These are phyloP conservation scores for Cryptococcus sp. DNA, from an alignment of 1,284 basidiomycete genomes.

Conservation along the genomic window DNA sequence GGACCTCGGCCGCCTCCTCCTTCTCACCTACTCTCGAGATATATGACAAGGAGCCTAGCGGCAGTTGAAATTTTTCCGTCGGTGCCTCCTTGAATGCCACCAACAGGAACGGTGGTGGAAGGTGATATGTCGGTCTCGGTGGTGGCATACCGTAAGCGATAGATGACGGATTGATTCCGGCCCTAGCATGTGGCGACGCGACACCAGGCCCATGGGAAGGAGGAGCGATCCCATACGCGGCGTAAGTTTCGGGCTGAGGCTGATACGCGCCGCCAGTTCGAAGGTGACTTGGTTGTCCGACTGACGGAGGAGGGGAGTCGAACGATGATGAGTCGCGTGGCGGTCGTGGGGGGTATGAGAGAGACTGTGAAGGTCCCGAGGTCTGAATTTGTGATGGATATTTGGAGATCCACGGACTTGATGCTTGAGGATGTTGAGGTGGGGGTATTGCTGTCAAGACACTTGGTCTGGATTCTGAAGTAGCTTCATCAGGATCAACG, in stretches of 20 bases:
- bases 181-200: slow-evolving; percentile 3
- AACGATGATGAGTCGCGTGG: not conserved
- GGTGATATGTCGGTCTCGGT: slow-evolving; percentile 24
- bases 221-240: not conserved
- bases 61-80: slow-evolving; percentile 41
- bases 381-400: not conserved
- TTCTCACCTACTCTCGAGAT: slow-evolving; percentile 40
- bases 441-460: too few relatives aligned
- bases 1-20: slow-evolving; percentile 21
- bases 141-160: slow-evolving; percentile 3
- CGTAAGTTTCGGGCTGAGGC: too few relatives aligned
- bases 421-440: not conserved
- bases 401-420: not conserved
- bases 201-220: not conserved
- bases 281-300: not conserved
- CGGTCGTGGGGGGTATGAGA: not conserved
- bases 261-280: too few relatives aligned
- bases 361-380: not conserved
- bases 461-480: not conserved
- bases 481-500: not conserved
- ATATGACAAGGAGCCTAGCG: slow-evolving; percentile 32
- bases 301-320: not conserved
- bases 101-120: slow-evolving; percentile 38
- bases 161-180: too few relatives aligned
- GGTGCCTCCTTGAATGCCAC: slow-evolving; percentile 40